These are phyloP conservation scores for Suhomyces sp. DNA, from an alignment of 805 yeast species.

Conservation along the genomic window DNA sequence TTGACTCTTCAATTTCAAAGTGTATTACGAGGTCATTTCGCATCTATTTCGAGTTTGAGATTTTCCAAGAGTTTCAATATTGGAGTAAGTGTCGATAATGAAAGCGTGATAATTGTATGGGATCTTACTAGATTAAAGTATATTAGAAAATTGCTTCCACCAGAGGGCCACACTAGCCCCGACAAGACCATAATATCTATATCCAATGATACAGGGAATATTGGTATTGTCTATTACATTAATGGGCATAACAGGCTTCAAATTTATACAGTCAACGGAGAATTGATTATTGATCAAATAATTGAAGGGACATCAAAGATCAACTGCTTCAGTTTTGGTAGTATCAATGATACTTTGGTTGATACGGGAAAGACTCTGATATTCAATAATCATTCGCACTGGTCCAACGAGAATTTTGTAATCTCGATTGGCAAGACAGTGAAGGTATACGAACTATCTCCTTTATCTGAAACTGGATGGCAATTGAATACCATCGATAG, in stretches of 20 bases:
- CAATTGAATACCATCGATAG: slow-evolving; percentile 7
- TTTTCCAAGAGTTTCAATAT: slow-evolving; percentile 54
- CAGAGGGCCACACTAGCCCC: slow-evolving; percentile 13
- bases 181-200: slow-evolving; percentile 23
- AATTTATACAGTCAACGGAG: slow-evolving; percentile 57
- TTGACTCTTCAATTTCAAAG: slow-evolving; percentile 40
- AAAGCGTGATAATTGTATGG: slow-evolving; percentile 64
- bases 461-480: slow-evolving; percentile 13
- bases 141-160: slow-evolving; percentile 38
- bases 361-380: slow-evolving; percentile 22
- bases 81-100: slow-evolving; percentile 52
- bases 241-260: slow-evolving; percentile 21
- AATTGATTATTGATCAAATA: slow-evolving; percentile 26
- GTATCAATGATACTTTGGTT: slow-evolving; percentile 26
- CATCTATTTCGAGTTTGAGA: slow-evolving; percentile 45
- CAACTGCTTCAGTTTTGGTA: slow-evolving; percentile 29
- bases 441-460: slow-evolving; percentile 22
- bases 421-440: slow-evolving; percentile 23
- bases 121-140: slow-evolving; percentile 54
- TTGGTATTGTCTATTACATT: slow-evolving; percentile 37
- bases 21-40: slow-evolving; percentile 58
- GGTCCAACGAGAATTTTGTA: slow-evolving; percentile 38
- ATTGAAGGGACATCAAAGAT: slow-evolving; percentile 17
- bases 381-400: slow-evolving; percentile 30
- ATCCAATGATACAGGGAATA: slow-evolving; percentile 55